These are phyloP conservation scores for Epichloe brachyelytri DNA, from an alignment of 2,329 filamentous ascomycete species.

Conservation along the genomic window DNA sequence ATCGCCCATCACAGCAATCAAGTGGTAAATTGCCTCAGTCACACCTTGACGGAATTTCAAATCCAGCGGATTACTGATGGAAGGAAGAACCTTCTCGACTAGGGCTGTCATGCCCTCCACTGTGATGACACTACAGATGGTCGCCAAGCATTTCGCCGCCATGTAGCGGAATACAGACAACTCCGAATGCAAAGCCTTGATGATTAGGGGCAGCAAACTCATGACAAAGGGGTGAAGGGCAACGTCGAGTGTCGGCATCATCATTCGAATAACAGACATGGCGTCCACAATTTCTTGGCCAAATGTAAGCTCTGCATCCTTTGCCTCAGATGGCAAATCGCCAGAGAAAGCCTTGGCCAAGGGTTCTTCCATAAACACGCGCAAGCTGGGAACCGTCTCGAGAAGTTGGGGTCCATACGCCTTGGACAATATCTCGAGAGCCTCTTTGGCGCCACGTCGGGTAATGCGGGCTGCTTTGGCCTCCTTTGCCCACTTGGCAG, in stretches of 20 bases:
- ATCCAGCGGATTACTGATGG: slow-evolving; percentile 82
- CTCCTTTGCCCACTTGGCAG: slow-evolving; percentile 78
- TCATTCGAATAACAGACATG: slow-evolving; percentile 79
- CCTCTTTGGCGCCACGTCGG: slow-evolving; percentile 84
- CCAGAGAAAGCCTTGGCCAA: slow-evolving; percentile 61
- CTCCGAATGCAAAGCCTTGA: slow-evolving; percentile 74
- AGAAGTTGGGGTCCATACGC: slow-evolving; percentile 70
- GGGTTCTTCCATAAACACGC: slow-evolving; percentile 68
- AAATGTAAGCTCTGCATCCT: slow-evolving; percentile 57
- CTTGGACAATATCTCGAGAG: slow-evolving; percentile 71
- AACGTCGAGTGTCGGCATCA: slow-evolving; percentile 77
- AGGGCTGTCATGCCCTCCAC: slow-evolving; percentile 92
- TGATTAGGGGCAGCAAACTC: slow-evolving; percentile 70
- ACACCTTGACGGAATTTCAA: slow-evolving; percentile 83
- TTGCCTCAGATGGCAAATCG: slow-evolving; percentile 59
- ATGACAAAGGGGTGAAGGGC: slow-evolving; percentile 70
- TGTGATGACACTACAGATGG: slow-evolving; percentile 91
- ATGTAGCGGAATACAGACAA: slow-evolving; percentile 92
- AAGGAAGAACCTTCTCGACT: slow-evolving; percentile 83
- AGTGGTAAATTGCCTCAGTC: slow-evolving; percentile 88
- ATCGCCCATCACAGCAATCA: slow-evolving; percentile 98
- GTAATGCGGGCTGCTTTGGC: slow-evolving; percentile 82
- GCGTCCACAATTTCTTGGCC: slow-evolving; percentile 92
- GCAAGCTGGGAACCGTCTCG: slow-evolving; percentile 71
- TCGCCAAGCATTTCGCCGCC: slow-evolving; percentile 93